Base-by-base conservation (phyloP, 169 alveolate genomes). In the Plasmodium sp. region DNA sequence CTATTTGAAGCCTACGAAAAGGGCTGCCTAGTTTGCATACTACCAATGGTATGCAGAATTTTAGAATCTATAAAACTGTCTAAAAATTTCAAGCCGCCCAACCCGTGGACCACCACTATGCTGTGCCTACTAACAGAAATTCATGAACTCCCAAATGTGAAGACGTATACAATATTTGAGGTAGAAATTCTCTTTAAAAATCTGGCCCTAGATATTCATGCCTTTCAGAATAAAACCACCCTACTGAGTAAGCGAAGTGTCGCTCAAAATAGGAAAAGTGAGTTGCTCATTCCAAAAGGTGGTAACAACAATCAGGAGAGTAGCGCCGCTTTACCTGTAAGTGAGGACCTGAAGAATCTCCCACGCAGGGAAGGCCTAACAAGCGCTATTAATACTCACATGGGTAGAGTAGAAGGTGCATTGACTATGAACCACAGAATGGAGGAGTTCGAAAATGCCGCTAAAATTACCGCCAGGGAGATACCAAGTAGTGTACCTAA, bases 41-140 rank as follows among this genome's bases (percentile, higher is more conserved):
- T 98, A 75, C 99, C 99, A 9, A 96, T 98, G 88, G 97, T 97
- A 51, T 97, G 99, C 74, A 97, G 96, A 80, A 93, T 97, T 31
- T 54, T 98, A 92, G 99, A 97, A 80, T 86, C 96, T 36, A 93
- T 97, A 1, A 93, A 95, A 67, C 45, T 84, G 77, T 96, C 98
- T 5, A 97, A 97, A 96, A 96, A 94, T 34, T 98, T 97, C 95
- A 95, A 94, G 56, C 98, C 99, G 9, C 99, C 99, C n/a, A 98
- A 98, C 91, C 99, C 99, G 16, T 98, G 99, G 99, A 97, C 99
- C 22, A 93, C 97, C 45, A 98, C 98, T 33, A 82, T 97, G 74
- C 93, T 98, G 45, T 92, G 94, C 81, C 93, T 97, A 56, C 95
- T 98, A 73, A 98, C 98, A 71, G 99, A 98, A 95, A 93, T 98